Base-by-base conservation (phyloP, 306 rosid genomes). In the Herpetospermum pedunculosum region DNA sequence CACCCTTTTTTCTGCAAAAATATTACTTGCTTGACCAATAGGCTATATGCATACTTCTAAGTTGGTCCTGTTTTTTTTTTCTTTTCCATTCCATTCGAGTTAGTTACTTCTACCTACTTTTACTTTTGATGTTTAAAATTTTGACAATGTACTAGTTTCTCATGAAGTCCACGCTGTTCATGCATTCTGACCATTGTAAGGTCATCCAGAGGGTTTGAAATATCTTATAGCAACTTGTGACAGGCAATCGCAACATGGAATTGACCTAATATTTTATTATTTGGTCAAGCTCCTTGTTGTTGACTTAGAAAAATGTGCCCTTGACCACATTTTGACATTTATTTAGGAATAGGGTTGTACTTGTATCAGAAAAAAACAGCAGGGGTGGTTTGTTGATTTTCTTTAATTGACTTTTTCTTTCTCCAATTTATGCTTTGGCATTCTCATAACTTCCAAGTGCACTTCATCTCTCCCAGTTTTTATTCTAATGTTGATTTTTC, bases 251-350 rank as follows among this genome's bases (percentile, higher is more conserved):
- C 13, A 29, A 19, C 74, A 69, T 43, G 11, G 18, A 70, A 70
- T 16, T 63, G n/a, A 29, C 37, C 23, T 8, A 69, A 41, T 69
- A 69, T 44, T 69, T 44, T 25, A 65, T 26, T 69, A 8, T 26
- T 69, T 70, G 41, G 74, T 70, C 74, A 70, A 46, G 74, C 74
- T 46, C 74, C 55, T 69, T 8, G 55, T 69, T 69, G 38, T 69
- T 70, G 37, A 70, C 74, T 29, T 70, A 16, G 57, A 70, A 70
- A 44, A 70, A 70, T 28, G 26, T 70, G 54, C 41, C 29, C 5
- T 46, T 70, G 55, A 69, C 52, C 16, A 26, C 2, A 12, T 69
- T 68, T 68, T 68, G 54, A 43, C 73, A 68, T 43, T 41, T 41
- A 64, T 68, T 68, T 68, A 43, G n/a, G 21, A 41, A 68, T 14